A percentile compares a stretch with the other conserved stretches of the same genome.
These are phyloP conservation scores for Myriangium duriaei DNA, from an alignment of 2,329 filamentous ascomycete species.

Conservation along the genomic window DNA sequence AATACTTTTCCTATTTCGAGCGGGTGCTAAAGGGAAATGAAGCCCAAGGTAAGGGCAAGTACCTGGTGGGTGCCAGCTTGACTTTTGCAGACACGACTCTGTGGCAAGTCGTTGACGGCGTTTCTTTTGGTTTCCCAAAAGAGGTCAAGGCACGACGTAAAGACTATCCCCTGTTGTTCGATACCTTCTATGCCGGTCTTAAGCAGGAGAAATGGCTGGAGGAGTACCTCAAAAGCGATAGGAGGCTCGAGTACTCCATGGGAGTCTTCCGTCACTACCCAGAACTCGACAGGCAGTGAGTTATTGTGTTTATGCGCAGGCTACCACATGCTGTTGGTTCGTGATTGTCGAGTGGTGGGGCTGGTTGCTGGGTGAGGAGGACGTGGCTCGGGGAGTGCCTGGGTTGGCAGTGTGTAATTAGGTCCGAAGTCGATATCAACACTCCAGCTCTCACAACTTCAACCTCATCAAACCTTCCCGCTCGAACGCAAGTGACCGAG, in stretches of 20 bases:
- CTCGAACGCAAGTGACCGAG: too few relatives aligned
- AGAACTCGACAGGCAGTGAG: conserved; percentile 49
- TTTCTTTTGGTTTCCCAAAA: conserved; percentile 57
- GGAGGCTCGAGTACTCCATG: conserved; percentile 47
- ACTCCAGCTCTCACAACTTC: too few relatives aligned
- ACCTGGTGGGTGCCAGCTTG: conserved; percentile 51
- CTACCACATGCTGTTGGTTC: too few relatives aligned
- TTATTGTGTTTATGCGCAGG: too few relatives aligned
- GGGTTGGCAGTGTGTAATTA: too few relatives aligned
- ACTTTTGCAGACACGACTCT: conserved; percentile 63
- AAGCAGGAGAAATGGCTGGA: conserved; percentile 52
- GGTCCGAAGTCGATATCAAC: too few relatives aligned
- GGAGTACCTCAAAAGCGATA: conserved; percentile 54
- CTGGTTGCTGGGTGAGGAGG: too few relatives aligned
- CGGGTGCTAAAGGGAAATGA: conserved; percentile 47
- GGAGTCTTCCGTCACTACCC: conserved; percentile 63
- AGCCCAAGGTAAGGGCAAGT: conserved; percentile 44
- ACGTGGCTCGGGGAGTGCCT: too few relatives aligned
- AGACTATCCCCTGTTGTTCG: conserved; percentile 50
- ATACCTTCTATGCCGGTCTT: conserved; percentile 48
- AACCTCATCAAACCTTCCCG: too few relatives aligned
- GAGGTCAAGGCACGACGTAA: conserved; percentile 44
- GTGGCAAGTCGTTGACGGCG: conserved; percentile 50
- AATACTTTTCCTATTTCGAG: conserved; percentile 61
- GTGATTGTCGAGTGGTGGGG: too few relatives aligned